Conservation (phyloP, 2,329 filamentous ascomycete genomes). For the Phialophora macrospora region DNA sequence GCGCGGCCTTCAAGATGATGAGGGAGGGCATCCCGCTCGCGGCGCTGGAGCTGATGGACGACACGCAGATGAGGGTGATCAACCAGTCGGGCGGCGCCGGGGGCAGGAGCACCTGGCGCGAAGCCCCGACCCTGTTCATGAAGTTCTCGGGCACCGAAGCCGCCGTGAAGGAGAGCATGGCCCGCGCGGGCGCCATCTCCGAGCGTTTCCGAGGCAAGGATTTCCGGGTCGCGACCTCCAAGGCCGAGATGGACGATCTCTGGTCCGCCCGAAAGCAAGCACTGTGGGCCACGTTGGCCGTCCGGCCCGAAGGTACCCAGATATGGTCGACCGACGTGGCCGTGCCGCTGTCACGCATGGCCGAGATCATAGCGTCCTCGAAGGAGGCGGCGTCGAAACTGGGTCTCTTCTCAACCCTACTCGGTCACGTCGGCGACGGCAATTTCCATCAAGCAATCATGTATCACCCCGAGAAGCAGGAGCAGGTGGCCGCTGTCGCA, state of each 20-base stretch:
- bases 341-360: slow-evolving; percentile 71
- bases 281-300: slow-evolving; percentile 73
- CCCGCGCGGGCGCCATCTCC: slow-evolving; percentile 58
- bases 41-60: slow-evolving; percentile 85
- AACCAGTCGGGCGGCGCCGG: slow-evolving; percentile 67
- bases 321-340: slow-evolving; percentile 84
- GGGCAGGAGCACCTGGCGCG: slow-evolving; percentile 66
- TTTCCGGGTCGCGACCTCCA: slow-evolving; percentile 76
- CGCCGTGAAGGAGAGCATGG: slow-evolving; percentile 67
- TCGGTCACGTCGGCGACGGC: slow-evolving; percentile 90
- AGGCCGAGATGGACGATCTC: slow-evolving; percentile 73
- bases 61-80: slow-evolving; percentile 82
- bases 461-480: slow-evolving; percentile 55
- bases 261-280: slow-evolving; percentile 86
- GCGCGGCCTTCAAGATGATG: slow-evolving; percentile 74
- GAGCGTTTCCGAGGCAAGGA: slow-evolving; percentile 64
- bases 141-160: slow-evolving; percentile 69
- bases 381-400: slow-evolving; percentile 84
- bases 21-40: slow-evolving; percentile 73
- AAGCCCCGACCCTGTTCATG: slow-evolving; percentile 79
- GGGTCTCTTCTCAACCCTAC: slow-evolving; percentile 81
- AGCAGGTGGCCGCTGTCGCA: slow-evolving; percentile 37
- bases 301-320: slow-evolving; percentile 64
- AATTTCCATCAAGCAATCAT: slow-evolving; percentile 95
- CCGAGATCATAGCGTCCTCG: slow-evolving; percentile 72